Conservation (phyloP, 1,139 yeast genomes). For the Debaryomyces psychrophilus region DNA sequence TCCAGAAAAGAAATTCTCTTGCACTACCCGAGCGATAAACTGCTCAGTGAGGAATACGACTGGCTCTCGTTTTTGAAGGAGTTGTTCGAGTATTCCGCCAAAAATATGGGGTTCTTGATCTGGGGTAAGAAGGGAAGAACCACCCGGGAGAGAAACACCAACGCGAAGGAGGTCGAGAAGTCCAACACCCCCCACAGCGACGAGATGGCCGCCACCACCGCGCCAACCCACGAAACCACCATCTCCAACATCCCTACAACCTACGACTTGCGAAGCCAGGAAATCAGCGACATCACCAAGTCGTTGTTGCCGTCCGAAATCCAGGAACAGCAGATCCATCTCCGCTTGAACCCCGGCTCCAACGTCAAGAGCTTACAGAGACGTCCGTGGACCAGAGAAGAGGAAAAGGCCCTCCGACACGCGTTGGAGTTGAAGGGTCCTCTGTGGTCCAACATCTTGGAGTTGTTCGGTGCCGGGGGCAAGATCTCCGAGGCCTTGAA, state of each 20-base stretch:
- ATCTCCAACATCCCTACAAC: constrained; percentile 3
- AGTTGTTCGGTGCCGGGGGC: constrained; percentile 91
- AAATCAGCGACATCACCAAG: constrained; percentile 30
- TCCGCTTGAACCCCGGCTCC: constrained; percentile 37
- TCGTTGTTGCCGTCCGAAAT: constrained; percentile 51
- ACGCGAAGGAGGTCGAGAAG: constrained; percentile 10
- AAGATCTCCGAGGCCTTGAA: constrained; percentile 78
- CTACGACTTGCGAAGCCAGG: constrained; percentile 17
- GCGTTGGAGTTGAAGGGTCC: constrained; percentile 89
- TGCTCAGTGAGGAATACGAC: constrained; percentile 41
- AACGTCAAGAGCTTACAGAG: constrained; percentile 39
- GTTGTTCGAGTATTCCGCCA: constrained; percentile 74
- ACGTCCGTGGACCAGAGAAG: constrained; percentile 86
- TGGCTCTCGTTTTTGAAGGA: constrained; percentile 53
- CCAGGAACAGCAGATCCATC: constrained; percentile 48
- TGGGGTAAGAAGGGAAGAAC: constrained; percentile 66
- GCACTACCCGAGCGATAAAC: constrained; percentile 44
- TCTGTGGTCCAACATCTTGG: constrained; percentile 88
- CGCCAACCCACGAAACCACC: constrained; percentile 7
- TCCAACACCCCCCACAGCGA: constrained; percentile 32
- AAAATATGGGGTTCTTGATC: constrained; percentile 69
- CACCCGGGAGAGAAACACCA: constrained; percentile 17
- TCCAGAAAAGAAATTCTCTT: constrained; percentile 66
- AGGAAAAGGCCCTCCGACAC: constrained; percentile 80
- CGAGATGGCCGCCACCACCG: constrained; percentile 20